phyloP scores from a whole-genome alignment of 1,139 yeast genomes.

The Debaryomyces coudertii region DNA sequence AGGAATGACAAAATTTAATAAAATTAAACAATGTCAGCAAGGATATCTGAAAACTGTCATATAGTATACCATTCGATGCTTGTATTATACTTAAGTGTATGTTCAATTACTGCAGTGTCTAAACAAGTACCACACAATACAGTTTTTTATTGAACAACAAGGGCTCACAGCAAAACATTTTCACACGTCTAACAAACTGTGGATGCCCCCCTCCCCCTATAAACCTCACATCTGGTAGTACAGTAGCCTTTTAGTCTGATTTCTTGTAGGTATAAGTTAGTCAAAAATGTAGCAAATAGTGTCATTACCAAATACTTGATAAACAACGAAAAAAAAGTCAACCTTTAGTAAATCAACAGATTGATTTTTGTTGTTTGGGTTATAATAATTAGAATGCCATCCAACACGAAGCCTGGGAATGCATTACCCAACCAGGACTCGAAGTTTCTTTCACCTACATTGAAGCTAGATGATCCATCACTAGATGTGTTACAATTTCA shows the following conservation, averaged over 20 bases:
- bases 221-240: too few relatives aligned
- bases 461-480: constrained; percentile 35
- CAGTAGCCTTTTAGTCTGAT: neutral
- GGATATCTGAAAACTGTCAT: too few relatives aligned
- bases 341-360: constrained; percentile 2
- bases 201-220: too few relatives aligned
- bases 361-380: constrained; percentile 4
- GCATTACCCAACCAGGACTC: constrained; percentile 15
- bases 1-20: too few relatives aligned
- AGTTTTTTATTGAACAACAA: too few relatives aligned
- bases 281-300: constrained; percentile 3
- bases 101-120: neutral
- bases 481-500: constrained; percentile 43
- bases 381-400: constrained; percentile 11
- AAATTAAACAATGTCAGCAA: too few relatives aligned
- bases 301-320: constrained; percentile 5
- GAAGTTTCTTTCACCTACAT: constrained; percentile 40
- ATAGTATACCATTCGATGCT: too few relatives aligned
- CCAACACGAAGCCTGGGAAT: constrained; percentile 10
- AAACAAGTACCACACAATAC: neutral
- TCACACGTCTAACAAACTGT: too few relatives aligned
- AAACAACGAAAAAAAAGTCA: constrained; percentile 12
- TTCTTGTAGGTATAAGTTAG: neutral
- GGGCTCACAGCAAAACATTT: too few relatives aligned
- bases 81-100: neutral